Base-by-base conservation (phyloP, 2,329 filamentous ascomycete species). In the Arthrinium phaeospermum region DNA sequence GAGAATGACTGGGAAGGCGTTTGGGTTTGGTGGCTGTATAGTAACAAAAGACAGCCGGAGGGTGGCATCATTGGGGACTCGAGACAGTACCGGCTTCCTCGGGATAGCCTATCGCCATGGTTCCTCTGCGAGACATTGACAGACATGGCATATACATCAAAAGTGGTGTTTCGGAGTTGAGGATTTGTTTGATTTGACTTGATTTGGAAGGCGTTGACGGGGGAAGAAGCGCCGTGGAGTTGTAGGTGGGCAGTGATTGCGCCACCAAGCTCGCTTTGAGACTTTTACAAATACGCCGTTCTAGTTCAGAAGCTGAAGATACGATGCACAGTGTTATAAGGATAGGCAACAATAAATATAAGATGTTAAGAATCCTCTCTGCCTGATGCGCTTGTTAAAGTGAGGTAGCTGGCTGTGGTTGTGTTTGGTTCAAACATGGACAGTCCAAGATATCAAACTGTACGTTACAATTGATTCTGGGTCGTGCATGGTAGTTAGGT, bases 111-210 rank as follows among this genome's bases (percentile, higher is more conserved):
- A 41, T n/a, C n/a, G 57, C 57, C 57, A 64, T 64, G 34, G 57
- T 41, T 41, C 34, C 57, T 64, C 57, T 64, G 57, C 57, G 57
- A 64, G 19, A 41, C 22, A 64, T 64, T 64, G 57, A 30, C 74
- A 71, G 78, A 82, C 77, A 77, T 81, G 81, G 79, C 79, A 83
- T 81, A 85, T 81, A 85, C 82, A 85, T 82, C 76, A 85, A 86
- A 86, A 85, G 81, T 78, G 85, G 84, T 83, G 83, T 81, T 83
- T 75, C 75, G 75, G 79, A 77, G 78, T 73, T 72, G 75, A 61
- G 73, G 72, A 73, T 74, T 75, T 77, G 78, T 74, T 74, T 72
- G 78, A 77, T 68, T 51, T 78, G 77, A 78, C 78, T 78, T 78
- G 77, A 78, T 79, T 78, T 78, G 73, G 69, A 71, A 72, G 76